Base-by-base conservation (phyloP, 2,329 filamentous ascomycete genomes). In the Aspergillus proliferans region DNA sequence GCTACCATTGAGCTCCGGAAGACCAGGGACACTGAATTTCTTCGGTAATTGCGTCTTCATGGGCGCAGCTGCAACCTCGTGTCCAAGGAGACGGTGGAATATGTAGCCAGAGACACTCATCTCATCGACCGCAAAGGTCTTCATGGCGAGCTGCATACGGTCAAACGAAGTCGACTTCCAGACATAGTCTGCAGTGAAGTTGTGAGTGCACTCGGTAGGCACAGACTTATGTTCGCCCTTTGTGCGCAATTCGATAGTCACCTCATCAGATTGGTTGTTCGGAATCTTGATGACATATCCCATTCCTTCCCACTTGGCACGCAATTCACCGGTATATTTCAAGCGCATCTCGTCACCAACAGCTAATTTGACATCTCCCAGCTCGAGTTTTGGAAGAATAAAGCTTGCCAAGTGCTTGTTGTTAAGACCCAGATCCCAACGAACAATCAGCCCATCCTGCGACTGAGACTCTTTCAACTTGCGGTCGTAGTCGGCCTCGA, bases 111-210 rank as follows among this genome's bases (percentile, higher is more conserved):
- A 97, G 40, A 98, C 92, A 64, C 91, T 96, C 86, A 95, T 88
- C 70, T 98, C 93, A 60, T 98, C 92, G 41, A 97, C 84, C 5
- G 93, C 93, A 66, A 98, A 98, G 0, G 89, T 97, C 78, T 96
- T 97, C 92, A 98, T 97, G 47, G 93, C 94, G 57, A 91, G 83
- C 70, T 98, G 93, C 93, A 98, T 98, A 55, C 93, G 91, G 65
- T 98, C 93, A 67, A 98, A 98, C 0, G 92, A 97, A 0, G 94
- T 98, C 12, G 94, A 93, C 69, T 98, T 98, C 93, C 93, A 98
- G 48, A 98, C 93, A 64, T 98, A 98, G 68, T 98, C 93, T 57
- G 92, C 93, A 14, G 90, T 95, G 72, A 98, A 98, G 70, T 96
- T 95, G 72, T 95, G 89, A 0, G 92, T 95, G 70, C 92, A 93